phyloP scores from a whole-genome alignment of 352 stramenopile species.

The Phytophthora chlamydospora region DNA sequence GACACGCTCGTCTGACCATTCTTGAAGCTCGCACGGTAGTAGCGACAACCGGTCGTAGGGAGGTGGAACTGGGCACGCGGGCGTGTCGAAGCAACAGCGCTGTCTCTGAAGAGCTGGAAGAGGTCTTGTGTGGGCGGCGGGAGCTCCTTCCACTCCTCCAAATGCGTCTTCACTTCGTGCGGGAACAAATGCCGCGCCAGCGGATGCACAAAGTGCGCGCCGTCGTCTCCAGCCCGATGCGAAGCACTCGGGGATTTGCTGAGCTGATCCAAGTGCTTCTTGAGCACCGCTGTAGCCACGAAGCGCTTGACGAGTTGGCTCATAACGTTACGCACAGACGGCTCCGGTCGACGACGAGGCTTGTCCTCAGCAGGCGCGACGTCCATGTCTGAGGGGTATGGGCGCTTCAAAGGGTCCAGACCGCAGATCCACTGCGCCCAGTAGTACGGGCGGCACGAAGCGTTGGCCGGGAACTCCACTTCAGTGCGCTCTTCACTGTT shows the following conservation, averaged over 20 bases:
- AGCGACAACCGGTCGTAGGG: constrained; percentile 44
- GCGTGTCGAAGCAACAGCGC: constrained; percentile 14
- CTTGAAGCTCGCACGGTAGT: constrained; percentile 59
- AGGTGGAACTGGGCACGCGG: constrained; percentile 34
- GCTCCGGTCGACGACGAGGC: constrained; percentile 53
- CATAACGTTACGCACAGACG: constrained; percentile 74
- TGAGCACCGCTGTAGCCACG: constrained; percentile 44
- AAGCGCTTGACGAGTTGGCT: constrained; percentile 65
- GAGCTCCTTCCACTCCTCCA: constrained; percentile 63
- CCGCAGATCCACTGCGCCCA: constrained; percentile 84
- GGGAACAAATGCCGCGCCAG: constrained; percentile 51
- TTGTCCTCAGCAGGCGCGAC: constrained; percentile 1
- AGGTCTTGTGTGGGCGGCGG: constrained; percentile 37
- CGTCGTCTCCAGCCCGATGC: constrained; percentile 17
- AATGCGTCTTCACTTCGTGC: constrained; percentile 46
- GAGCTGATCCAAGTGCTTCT: constrained; percentile 54
- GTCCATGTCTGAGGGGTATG: constrained; percentile 10
- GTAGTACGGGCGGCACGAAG: constrained; percentile 58
- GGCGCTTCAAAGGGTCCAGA: constrained; percentile 54
- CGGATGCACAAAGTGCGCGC: constrained; percentile 37
- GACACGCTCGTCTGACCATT: constrained; percentile 49
- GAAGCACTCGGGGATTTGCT: constrained; percentile 27
- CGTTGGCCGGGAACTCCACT: constrained; percentile 50
- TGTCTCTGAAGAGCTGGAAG: constrained; percentile 53
- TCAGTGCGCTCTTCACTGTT: constrained; percentile 32